A percentile compares a stretch with the other conserved stretches of the same genome.
phyloP scores from a whole-genome alignment of 176 grass and related monocot genomes.

The Cenchrus fungigraminus region DNA sequence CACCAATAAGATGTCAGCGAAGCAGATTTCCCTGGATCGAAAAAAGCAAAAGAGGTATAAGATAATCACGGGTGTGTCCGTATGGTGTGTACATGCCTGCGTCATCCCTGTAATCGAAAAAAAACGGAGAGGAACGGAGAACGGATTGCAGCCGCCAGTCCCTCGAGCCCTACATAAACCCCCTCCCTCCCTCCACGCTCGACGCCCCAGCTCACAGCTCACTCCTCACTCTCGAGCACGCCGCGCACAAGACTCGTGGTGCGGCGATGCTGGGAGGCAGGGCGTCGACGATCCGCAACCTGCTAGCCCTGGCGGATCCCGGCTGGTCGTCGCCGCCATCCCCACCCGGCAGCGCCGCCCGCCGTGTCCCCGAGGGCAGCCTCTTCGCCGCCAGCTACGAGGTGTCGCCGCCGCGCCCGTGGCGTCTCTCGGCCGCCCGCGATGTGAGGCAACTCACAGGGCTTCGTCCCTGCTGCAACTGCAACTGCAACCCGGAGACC shows the following conservation, averaged over 20 bases:
- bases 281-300: neutral
- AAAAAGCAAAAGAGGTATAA: neutral
- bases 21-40: neutral
- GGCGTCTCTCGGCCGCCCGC: neutral
- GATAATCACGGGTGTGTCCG: neutral
- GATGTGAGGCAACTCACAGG: neutral
- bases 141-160: too few species aligned
- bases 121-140: neutral
- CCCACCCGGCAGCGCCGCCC: neutral
- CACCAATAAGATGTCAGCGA: neutral
- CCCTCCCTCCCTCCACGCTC: neutral
- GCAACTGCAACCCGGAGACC: slow-evolving; percentile 32
- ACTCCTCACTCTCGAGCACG: neutral
- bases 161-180: neutral
- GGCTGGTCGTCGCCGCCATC: neutral
- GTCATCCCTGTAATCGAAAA: neutral
- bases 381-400: neutral
- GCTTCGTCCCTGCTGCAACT: too few species aligned
- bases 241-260: too few species aligned
- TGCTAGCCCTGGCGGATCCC: neutral
- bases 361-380: neutral
- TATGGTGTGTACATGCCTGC: neutral
- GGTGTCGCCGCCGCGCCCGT: neutral
- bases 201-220: neutral
- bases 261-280: neutral